phyloP scores from a whole-genome alignment of 345 rosid species.

The Pistacia vera region DNA sequence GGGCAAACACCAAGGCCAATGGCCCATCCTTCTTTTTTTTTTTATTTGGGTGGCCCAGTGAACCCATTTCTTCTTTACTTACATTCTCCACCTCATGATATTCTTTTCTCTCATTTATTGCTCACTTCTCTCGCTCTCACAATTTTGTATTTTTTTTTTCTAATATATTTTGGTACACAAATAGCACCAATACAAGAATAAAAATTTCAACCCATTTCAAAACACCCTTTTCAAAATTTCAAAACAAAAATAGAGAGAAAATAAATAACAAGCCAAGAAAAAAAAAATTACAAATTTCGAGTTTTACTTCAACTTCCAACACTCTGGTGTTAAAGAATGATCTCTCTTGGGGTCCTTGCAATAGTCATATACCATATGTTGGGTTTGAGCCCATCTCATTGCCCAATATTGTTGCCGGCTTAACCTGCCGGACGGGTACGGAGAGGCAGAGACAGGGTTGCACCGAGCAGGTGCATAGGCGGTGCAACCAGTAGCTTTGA shows the following conservation, averaged over 20 bases:
- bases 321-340: slow-evolving; percentile 87
- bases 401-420: slow-evolving; percentile 59
- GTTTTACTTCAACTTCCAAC: slow-evolving; percentile 38
- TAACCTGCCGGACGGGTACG: slow-evolving; percentile 69
- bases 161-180: slow-evolving; percentile 16
- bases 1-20: slow-evolving; percentile 14
- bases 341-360: slow-evolving; percentile 80
- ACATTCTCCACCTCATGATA: background rate
- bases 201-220: slow-evolving; percentile 24
- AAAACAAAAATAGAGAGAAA: background rate
- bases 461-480: slow-evolving; percentile 66
- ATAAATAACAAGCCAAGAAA: background rate
- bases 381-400: slow-evolving; percentile 83
- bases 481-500: slow-evolving; percentile 79
- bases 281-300: background rate
- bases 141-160: slow-evolving; percentile 8
- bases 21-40: background rate
- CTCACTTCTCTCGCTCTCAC: background rate
- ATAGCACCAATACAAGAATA: slow-evolving; percentile 6
- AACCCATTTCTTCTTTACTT: slow-evolving; percentile 6
- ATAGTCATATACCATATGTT: slow-evolving; percentile 71
- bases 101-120: background rate
- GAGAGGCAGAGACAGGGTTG: slow-evolving; percentile 68
- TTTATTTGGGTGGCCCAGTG: background rate
- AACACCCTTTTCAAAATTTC: slow-evolving; percentile 11